Evolutionary conservation across 371 early-diverging fungal genomes (phyloP).

Genomic region (Rhizopus arrhizus): DNA sequence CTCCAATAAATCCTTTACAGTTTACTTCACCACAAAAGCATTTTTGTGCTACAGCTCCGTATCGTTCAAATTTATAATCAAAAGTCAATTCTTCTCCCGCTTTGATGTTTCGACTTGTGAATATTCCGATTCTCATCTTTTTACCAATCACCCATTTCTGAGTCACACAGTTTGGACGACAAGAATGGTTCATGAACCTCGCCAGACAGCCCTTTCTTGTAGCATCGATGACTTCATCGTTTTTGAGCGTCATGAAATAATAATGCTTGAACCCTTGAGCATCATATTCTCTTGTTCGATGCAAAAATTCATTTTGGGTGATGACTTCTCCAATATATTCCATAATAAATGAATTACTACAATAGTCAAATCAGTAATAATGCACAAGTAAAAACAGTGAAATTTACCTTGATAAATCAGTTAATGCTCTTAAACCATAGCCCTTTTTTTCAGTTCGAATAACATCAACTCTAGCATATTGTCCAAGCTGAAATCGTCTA

Average conservation of each 20-base stretch:
- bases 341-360: conserved; percentile 74
- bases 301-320: conserved; percentile 68
- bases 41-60: conserved; percentile 81
- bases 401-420: conserved; percentile 60
- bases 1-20: conserved; percentile 91
- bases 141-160: conserved; percentile 84
- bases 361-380: not conserved
- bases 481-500: conserved; percentile 78
- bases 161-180: conserved; percentile 84
- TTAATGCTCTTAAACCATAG: conserved; percentile 79
- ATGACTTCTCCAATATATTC: conserved; percentile 97
- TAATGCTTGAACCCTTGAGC: conserved; percentile 84
- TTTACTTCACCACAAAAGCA: conserved; percentile 89
- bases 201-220: conserved; percentile 82
- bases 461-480: conserved; percentile 83
- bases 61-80: conserved; percentile 88
- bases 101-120: conserved; percentile 66
- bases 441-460: conserved; percentile 89
- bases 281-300: conserved; percentile 78
- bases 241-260: conserved; percentile 93
- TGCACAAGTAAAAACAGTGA: not conserved
- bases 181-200: conserved; percentile 90
- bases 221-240: conserved; percentile 90
- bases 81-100: conserved; percentile 88
- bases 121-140: conserved; percentile 78